phyloP scores from a whole-genome alignment of 768 basidiomycete genomes.

The Antrodiella citrinella region DNA sequence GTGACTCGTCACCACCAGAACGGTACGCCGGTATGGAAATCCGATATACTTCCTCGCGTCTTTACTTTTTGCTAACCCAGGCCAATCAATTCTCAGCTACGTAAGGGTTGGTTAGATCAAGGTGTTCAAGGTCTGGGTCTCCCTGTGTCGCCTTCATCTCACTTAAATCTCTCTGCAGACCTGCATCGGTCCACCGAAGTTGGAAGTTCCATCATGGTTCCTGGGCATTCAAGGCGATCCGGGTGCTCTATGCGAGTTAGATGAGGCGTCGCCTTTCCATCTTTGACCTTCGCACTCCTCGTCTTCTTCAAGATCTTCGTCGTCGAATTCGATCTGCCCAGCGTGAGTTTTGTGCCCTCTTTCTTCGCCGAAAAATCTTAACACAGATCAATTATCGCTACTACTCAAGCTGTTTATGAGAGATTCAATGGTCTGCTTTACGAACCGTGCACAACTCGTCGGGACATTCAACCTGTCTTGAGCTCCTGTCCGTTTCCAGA shows the following conservation, averaged over 20 bases:
- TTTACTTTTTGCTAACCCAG: background rate
- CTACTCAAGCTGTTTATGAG: background rate
- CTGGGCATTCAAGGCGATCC: constrained; percentile 1
- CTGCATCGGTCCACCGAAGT: background rate
- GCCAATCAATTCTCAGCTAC: background rate
- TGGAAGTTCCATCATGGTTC: constrained; percentile 1
- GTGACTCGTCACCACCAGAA: background rate
- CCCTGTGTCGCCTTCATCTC: background rate
- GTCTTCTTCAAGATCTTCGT: constrained; percentile 13
- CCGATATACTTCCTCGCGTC: background rate
- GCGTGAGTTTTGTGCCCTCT: constrained; percentile 8
- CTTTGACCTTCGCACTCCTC: constrained; percentile 1
- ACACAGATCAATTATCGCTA: constrained; percentile 12
- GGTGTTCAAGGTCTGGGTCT: background rate
- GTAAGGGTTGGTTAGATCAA: background rate
- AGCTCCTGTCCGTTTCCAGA: background rate
- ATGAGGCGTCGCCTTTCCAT: constrained; percentile 7
- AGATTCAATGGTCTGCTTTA: background rate
- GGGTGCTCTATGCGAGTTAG: background rate
- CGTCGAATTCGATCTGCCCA: background rate
- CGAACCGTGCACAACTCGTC: background rate
- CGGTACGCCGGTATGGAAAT: background rate
- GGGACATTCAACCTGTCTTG: background rate
- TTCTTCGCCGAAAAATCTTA: constrained; percentile 19
- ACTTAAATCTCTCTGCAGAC: background rate